Percentiles rank a stretch among this genome's conserved stretches.
Conservation (phyloP, 2,329 filamentous ascomycete species). For the Cercospora brassicicola region DNA sequence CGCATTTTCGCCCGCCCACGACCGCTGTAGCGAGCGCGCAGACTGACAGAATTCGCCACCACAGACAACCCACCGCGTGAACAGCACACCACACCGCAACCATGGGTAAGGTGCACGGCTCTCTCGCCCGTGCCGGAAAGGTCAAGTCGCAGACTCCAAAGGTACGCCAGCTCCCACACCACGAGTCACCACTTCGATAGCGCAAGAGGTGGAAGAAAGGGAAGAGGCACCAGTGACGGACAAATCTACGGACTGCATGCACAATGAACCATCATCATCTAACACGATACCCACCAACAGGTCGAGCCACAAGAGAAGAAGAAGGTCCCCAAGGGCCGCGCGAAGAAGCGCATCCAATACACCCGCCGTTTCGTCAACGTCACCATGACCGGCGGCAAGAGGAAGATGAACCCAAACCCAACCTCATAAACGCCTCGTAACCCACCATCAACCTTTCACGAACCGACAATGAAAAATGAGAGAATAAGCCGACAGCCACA, state of each 20-base stretch:
- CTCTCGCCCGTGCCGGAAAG: slow-evolving; percentile 93
- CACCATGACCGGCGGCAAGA: slow-evolving; percentile 95
- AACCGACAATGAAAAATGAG: background rate
- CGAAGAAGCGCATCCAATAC: slow-evolving; percentile 95
- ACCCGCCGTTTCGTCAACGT: slow-evolving; percentile 98
- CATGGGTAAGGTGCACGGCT: slow-evolving; percentile 94
- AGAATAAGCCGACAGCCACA: background rate
- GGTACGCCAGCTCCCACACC: slow-evolving; percentile 56
- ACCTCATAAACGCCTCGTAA: slow-evolving; percentile 58
- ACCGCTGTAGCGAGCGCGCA: slow-evolving; percentile 7
- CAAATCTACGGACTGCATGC: slow-evolving; percentile 1
- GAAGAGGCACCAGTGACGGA: background rate
- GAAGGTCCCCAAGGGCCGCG: slow-evolving; percentile 95
- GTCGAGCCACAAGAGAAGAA: slow-evolving; percentile 92
- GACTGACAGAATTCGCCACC: slow-evolving; percentile 27
- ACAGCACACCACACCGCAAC: slow-evolving; percentile 49
- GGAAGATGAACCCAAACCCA: slow-evolving; percentile 95
- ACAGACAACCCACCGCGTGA: slow-evolving; percentile 23
- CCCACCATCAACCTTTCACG: background rate
- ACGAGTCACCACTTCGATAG: background rate
- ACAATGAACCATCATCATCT: slow-evolving; percentile 9
- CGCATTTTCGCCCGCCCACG: background rate
- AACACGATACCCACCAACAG: slow-evolving; percentile 47
- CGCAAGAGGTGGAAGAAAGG: background rate
- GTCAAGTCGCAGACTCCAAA: slow-evolving; percentile 96